Base-by-base conservation (phyloP, 441 rosid species). In the Mallotus japonicus region DNA sequence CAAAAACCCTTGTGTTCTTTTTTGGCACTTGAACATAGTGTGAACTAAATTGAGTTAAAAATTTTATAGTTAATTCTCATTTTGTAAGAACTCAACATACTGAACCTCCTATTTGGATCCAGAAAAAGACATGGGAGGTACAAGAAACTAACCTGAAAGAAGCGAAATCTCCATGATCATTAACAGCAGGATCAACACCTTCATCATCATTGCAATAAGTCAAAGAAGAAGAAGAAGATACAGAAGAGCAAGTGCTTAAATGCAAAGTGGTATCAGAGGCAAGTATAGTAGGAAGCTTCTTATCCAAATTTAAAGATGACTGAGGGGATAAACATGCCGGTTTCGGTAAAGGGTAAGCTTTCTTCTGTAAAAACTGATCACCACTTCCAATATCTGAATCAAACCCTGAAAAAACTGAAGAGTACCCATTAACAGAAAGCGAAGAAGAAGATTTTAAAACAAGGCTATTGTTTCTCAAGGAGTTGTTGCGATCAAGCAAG, bases 121-220 rank as follows among this genome's bases (percentile, higher is more conserved):
- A 47, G 51, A 47, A 63, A 4, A 44, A 11, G 47, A 28, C 13
- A 50, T 28, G 14, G 16, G 34, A 55, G 59, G 44, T 55, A 14
- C 10, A 51, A 19, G 62, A 54, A 68, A 68, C 61, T 68, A 32
- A 68, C 72, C 72, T 68, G 72, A 68, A 68, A 68, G 62, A 68
- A 55, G 6, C 71, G 16, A 67, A 67, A 17, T 67, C 49, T 51
- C 47, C 50, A 65, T 20, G 55, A 65, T 62, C 66, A 62, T 16
- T 15, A 16, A 16, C 46, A 62, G 46, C 44, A 14, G 13, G 12
- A 63, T 63, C 28, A 42, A n/a, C 50, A 9, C 51, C 51, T 63
- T 63, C 67, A 3, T 46, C 11, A 46, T 68, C 72, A 13, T 68
- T 54, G 9, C 62, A 68, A 68, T 62, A 68, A 37, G n/a, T 54